Conservation (phyloP, 306 rosid genomes). For the Cercis canadensis region DNA sequence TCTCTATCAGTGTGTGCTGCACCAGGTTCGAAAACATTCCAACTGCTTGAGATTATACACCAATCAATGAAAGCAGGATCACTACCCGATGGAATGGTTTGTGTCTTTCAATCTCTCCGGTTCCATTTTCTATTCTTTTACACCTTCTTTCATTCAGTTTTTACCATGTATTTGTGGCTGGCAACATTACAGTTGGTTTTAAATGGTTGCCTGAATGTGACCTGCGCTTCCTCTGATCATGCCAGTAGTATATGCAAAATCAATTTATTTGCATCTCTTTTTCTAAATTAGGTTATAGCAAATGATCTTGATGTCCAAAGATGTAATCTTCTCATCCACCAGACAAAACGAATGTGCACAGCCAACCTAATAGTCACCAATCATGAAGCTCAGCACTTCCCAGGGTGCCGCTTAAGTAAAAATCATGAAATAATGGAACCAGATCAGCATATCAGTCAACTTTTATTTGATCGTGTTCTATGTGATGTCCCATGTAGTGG, state of each 20-base stretch:
- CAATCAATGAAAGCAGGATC: conserved; percentile 71
- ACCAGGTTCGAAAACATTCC: conserved; percentile 98
- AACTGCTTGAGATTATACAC: conserved; percentile 92
- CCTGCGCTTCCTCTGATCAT: conserved; percentile 28
- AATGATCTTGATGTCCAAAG: conserved; percentile 98
- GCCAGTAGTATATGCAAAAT: conserved; percentile 26
- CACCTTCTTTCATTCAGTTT: conserved; percentile 17
- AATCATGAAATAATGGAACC: conserved; percentile 41
- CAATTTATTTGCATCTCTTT: conserved; percentile 18
- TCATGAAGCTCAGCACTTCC: conserved; percentile 99
- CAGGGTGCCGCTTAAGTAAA: conserved; percentile 78
- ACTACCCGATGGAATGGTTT: conserved; percentile 90
- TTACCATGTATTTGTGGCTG: conserved; percentile 6
- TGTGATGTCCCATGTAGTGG: conserved; percentile 99
- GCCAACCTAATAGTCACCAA: conserved; percentile 95
- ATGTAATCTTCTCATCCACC: conserved; percentile 99
- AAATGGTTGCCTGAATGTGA: not conserved
- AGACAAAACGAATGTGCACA: conserved; percentile 98
- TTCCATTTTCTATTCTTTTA: conserved; percentile 30
- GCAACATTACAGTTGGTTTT: conserved; percentile 27
- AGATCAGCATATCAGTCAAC: conserved; percentile 56
- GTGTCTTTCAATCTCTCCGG: conserved; percentile 36
- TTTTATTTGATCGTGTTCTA: conserved; percentile 87
- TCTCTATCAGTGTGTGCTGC: conserved; percentile 93
- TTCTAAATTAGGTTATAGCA: conserved; percentile 77